Evolutionary conservation across 139 green algal species (phyloP).

Genomic region (Pycnococcus provasolii): DNA sequence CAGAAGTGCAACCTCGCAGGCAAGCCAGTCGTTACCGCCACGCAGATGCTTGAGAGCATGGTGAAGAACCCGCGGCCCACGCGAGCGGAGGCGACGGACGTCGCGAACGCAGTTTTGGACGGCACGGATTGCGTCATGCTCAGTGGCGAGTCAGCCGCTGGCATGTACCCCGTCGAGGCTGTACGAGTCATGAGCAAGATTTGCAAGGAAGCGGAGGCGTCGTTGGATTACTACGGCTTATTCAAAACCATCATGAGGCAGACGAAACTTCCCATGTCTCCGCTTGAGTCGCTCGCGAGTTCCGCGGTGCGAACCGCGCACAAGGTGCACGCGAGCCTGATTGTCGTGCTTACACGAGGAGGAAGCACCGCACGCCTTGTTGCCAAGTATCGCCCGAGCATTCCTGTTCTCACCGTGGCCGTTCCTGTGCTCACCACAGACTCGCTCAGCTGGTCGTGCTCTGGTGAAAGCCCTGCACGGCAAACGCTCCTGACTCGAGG

Average conservation of each 20-base stretch:
- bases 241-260: conserved; percentile 19
- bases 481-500: conserved; percentile 37
- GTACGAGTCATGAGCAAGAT: conserved; percentile 24
- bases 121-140: conserved; percentile 32
- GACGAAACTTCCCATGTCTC: conserved; percentile 59
- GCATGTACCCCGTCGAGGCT: conserved; percentile 22
- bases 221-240: conserved; percentile 15
- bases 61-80: conserved; percentile 29
- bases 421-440: conserved; percentile 61
- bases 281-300: conserved; percentile 86
- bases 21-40: conserved; percentile 36
- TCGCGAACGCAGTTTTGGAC: conserved; percentile 40
- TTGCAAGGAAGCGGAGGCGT: conserved; percentile 17
- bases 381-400: conserved; percentile 53
- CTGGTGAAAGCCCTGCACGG: conserved; percentile 25
- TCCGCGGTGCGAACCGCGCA: conserved; percentile 89
- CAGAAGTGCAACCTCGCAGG: conserved; percentile 22
- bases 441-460: conserved; percentile 79
- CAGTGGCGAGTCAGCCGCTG: conserved; percentile 29
- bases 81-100: conserved; percentile 34
- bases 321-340: conserved; percentile 76
- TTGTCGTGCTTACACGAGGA: conserved; percentile 38
- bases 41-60: conserved; percentile 43
- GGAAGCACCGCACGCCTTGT: conserved; percentile 45
- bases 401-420: conserved; percentile 49